Conservation (phyloP, 164 flowering plant species). For the Kingdonia uniflora region DNA sequence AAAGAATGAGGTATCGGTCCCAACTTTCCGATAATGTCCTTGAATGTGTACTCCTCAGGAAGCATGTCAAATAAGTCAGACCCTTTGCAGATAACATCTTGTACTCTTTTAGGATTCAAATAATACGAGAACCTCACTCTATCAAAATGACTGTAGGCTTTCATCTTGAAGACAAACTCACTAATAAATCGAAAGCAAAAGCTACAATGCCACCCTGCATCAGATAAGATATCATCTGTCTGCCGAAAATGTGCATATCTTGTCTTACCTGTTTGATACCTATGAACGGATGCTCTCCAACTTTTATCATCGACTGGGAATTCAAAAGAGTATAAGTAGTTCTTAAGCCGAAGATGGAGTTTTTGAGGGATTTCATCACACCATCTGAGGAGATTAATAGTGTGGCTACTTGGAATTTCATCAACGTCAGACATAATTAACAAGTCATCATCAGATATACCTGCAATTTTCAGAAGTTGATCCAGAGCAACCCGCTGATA, state of each 20-base stretch:
- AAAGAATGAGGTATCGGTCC: constrained; percentile 49
- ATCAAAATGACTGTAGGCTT: constrained; percentile 88
- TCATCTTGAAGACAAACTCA: constrained; percentile 85
- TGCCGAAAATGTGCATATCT: constrained; percentile 81
- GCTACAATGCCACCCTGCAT: constrained; percentile 95
- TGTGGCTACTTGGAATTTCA: constrained; percentile 84
- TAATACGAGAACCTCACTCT: constrained; percentile 68
- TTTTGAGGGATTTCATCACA: constrained; percentile 62
- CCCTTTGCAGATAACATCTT: constrained; percentile 61
- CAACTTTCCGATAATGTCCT: constrained; percentile 52
- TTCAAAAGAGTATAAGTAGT: constrained; percentile 84
- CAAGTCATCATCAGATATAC: constrained; percentile 79
- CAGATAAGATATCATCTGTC: constrained; percentile 61
- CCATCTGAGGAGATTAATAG: constrained; percentile 83
- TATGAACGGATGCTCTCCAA: constrained; percentile 91
- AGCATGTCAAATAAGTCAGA: constrained; percentile 50
- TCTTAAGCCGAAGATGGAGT: constrained; percentile 68
- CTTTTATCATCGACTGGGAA: constrained; percentile 67
- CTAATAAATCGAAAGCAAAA: constrained; percentile 70
- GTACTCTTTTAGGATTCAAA: constrained; percentile 57
- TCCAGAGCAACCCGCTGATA: constrained; percentile 74
- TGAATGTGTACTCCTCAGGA: constrained; percentile 53
- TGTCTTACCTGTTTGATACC: constrained; percentile 61
- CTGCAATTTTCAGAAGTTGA: constrained; percentile 66
- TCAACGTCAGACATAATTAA: constrained; percentile 84